Conservation (phyloP, 345 rosid species). For the Eucalyptus caleyi region DNA sequence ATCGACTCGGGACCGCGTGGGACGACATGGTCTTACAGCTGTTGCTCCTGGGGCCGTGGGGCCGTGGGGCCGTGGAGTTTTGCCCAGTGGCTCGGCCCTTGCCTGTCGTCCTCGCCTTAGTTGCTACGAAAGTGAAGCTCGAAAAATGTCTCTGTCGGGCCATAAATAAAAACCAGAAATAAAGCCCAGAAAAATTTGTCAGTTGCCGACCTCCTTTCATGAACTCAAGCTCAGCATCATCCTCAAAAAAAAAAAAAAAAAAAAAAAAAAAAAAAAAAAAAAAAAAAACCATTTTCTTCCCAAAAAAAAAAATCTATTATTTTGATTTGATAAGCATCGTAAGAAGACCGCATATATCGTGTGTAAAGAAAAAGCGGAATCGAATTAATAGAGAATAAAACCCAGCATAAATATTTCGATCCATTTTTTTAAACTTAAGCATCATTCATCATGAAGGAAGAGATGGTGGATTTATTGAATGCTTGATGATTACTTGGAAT, state of each 20-base stretch:
- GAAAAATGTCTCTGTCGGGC: background rate
- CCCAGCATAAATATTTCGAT: background rate
- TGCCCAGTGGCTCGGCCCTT: background rate
- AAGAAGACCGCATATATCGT: background rate
- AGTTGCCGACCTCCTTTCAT: background rate
- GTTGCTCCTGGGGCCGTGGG: background rate
- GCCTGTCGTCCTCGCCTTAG: background rate
- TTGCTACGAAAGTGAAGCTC: background rate
- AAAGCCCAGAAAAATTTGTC: background rate
- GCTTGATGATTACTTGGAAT: background rate
- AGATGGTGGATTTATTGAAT: background rate
- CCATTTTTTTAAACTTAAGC: no score
- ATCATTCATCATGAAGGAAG: background rate
- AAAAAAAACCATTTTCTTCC: background rate
- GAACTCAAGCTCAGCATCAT: background rate
- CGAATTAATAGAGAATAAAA: background rate
- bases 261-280: background rate
- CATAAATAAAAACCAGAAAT: background rate
- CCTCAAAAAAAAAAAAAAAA: background rate
- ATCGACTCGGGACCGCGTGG: background rate
- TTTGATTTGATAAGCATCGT: background rate
- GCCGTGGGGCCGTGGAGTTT: background rate
- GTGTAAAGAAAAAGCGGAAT: background rate
- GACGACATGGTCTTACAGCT: background rate
- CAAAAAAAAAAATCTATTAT: background rate